A percentile compares a stretch with the other conserved stretches of the same genome.
Conservation (phyloP, 2,329 filamentous ascomycete species). For the Aspergillus fumigatiaffinis region DNA sequence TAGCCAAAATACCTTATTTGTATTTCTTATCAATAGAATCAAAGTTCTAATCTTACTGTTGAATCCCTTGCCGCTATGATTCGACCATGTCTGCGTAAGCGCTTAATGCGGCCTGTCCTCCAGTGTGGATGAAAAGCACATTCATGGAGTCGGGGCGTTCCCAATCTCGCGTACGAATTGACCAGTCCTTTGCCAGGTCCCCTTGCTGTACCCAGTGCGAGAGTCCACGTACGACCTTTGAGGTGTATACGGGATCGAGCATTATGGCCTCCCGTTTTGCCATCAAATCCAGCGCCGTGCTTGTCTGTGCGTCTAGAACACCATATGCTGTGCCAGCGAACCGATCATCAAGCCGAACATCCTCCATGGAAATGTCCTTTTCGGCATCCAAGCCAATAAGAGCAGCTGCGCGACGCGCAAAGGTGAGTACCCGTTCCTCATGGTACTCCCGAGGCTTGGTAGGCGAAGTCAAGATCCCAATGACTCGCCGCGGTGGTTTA, state of each 20-base stretch:
- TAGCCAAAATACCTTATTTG: conserved; percentile 22
- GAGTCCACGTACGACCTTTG: conserved; percentile 29
- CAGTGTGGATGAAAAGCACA: conserved; percentile 36
- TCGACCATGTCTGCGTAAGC: conserved; percentile 25
- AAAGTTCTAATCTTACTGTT: not conserved
- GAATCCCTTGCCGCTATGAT: not conserved
- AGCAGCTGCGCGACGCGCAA: conserved; percentile 24
- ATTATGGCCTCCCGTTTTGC: conserved; percentile 27
- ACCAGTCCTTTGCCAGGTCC: conserved; percentile 15
- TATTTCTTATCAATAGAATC: conserved; percentile 18
- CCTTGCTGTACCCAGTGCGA: conserved; percentile 22
- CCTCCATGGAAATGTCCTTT: conserved; percentile 22
- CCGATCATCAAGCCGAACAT: conserved; percentile 30
- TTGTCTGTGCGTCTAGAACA: conserved; percentile 25
- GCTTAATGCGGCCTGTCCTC: conserved; percentile 31
- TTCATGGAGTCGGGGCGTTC: conserved; percentile 19
- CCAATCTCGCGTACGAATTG: not conserved
- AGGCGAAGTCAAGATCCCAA: conserved; percentile 32
- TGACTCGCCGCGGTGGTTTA: conserved; percentile 17
- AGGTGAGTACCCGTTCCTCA: conserved; percentile 25
- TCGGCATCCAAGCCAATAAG: conserved; percentile 28
- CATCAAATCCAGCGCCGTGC: conserved; percentile 18
- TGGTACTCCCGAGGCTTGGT: conserved; percentile 28
- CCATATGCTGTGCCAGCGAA: conserved; percentile 32
- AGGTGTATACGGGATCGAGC: conserved; percentile 35